Evolutionary conservation across 306 rosid genomes (phyloP), one percentile per base, ranked within the genome.

Genomic region (Trifolium pratense): DNA sequence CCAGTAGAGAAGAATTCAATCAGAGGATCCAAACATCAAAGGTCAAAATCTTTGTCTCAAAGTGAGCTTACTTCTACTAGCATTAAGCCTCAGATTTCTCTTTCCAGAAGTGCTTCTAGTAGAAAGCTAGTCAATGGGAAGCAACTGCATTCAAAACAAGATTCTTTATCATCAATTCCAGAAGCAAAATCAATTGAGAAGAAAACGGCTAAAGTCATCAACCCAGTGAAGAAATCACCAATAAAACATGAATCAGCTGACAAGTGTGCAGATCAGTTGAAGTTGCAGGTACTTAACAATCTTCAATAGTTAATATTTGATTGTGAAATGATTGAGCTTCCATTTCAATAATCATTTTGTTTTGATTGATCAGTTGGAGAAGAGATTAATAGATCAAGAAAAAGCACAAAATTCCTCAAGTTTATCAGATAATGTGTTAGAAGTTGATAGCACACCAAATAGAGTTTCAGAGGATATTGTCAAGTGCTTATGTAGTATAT

Each of bases 401-500:
- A 89, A 84, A 70, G 89, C 83, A 64, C 68, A 81, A 65, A 79
- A 78, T 71, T 83, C 83, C 39, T 82, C 89, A 15, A 72, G 84
- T 80, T 85, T 75, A 55, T 80, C 79, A 6, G 85, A 82, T 70
- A 80, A 81, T 72, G 77, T 29, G 7, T 42, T 62, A 66, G 89
- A 83, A 68, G 67, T 79, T 37, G 89, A 84, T 42, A 79, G 63
- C 81, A 80, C 80, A 4, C 98, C 97, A 9, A 93, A 86, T 69
- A 86, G 79, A 82, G 75, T 91, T 45, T 91, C 98, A 0, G 92
- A 91, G 86, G 87, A 88, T n/a, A 82, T 88, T 71, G 87, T 91
- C 46, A 88, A 88, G 87, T 89, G 96, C 45, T 86, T 93, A 61
- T 85, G 85, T 26, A 81, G 78, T 79, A 84, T 91, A 79, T 88